Evolutionary conservation across 805 yeast genomes (phyloP), one percentile per base, ranked within the genome.

Genomic region (Saccharomycopsis microspora): DNA sequence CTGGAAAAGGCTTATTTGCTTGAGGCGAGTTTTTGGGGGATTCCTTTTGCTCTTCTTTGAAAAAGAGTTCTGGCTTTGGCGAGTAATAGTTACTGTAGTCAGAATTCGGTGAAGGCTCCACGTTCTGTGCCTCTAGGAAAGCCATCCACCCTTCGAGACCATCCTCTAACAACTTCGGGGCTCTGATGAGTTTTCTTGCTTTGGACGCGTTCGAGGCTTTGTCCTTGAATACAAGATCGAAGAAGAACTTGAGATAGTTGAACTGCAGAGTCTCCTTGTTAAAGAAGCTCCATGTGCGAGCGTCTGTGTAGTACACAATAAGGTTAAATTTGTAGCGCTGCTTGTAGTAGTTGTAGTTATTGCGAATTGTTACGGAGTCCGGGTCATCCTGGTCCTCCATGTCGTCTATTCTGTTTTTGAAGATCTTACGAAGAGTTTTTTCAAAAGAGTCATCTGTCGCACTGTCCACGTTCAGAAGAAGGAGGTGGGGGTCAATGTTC

Each of bases 91-190:
- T 37, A 7, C 34, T 30, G 9, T 39, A 32, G 27, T 47, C 38
- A 11, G 29, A 27, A n/a, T 19, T 19, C 19, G 2, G 19, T 19
- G 19, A 19, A 19, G 19, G 11, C 8, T 40, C 36, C 11, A 2
- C 34, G 32, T 45, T 36, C 32, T 45, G 49, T 7, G 35, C 29
- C 29, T 51, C 50, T 35, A 51, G 42, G 7, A 51, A 34, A n/a
- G 29, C 35, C 32, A 51, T 30, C 54, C 54, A 51, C 31, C 48
- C 37, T 37, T 47, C 52, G 44, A 51, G 41, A 5, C 53, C 53
- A 10, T 42, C 48, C 5, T n/a, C 36, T 8, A 51, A 35, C 3
- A 49, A 9, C 32, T 47, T 49, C 5, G 54, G 54, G 7, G 49
- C 31, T 34, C 41, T 43, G 19, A 28, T 19, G 5, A 49, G 33